These are phyloP conservation scores for Anaeromyces robustus DNA, from an alignment of 192 early-diverging fungal genomes.

Conservation along the genomic window DNA sequence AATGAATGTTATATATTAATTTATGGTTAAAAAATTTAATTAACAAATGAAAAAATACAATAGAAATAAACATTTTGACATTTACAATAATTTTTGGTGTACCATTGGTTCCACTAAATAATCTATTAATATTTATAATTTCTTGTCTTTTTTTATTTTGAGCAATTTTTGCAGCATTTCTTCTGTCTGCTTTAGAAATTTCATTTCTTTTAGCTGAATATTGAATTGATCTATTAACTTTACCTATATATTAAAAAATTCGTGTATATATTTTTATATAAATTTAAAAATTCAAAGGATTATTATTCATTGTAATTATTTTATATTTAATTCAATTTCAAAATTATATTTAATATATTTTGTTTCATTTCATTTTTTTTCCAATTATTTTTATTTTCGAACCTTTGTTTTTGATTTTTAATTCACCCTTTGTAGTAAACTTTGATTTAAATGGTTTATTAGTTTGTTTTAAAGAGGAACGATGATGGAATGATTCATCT, in stretches of 20 bases:
- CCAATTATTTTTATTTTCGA: not conserved
- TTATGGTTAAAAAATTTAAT: no score
- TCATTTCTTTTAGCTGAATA: slow-evolving; percentile 3
- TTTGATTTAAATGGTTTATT: slow-evolving; percentile 97
- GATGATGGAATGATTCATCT: slow-evolving; percentile 25
- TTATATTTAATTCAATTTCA: no score
- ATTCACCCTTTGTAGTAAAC: slow-evolving; percentile 63
- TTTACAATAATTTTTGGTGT: slow-evolving; percentile 72
- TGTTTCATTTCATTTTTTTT: no score
- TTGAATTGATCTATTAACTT: slow-evolving; percentile 42
- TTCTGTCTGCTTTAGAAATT: slow-evolving; percentile 52
- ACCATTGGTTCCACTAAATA: slow-evolving; percentile 69
- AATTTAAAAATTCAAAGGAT: no score
- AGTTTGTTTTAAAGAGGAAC: slow-evolving; percentile 69
- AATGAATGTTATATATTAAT: no score
- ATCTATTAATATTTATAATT: slow-evolving; percentile 45
- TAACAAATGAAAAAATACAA: no score
- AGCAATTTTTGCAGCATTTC: slow-evolving; percentile 57
- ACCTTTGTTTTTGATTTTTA: slow-evolving; percentile 71
- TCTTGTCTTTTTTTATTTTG: slow-evolving; percentile 75
- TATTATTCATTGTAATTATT: no score
- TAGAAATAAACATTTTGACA: not conserved
- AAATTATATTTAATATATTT: no score
- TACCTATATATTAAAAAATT: slow-evolving; percentile 21
- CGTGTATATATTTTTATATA: no score